These are phyloP conservation scores for Ophiorrhiza pumila DNA, from an alignment of 257 asterid species.

Conservation along the genomic window DNA sequence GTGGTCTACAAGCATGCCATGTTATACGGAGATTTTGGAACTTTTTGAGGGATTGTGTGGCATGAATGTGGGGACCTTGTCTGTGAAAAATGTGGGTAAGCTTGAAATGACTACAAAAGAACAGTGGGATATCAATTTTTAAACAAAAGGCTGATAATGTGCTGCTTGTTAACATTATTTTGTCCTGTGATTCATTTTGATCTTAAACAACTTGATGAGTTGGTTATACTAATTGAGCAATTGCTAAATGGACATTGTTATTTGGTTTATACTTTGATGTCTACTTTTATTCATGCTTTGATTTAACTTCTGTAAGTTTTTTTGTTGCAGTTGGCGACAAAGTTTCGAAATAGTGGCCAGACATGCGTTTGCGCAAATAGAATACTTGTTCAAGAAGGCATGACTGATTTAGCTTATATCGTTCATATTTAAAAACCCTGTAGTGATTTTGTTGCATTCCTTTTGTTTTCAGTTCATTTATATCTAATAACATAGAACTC, in stretches of 20 bases:
- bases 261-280: constrained; percentile 2
- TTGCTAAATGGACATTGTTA: not conserved
- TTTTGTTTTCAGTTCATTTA: not conserved
- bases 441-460: not conserved
- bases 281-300: constrained; percentile 14
- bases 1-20: no score
- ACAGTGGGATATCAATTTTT: no score
- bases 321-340: constrained; percentile 70
- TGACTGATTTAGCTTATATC: not conserved
- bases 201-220: not conserved
- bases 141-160: no score
- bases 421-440: not conserved
- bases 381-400: constrained; percentile 96
- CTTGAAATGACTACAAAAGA: not conserved
- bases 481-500: no score
- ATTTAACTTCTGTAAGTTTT: constrained; percentile 27
- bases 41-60: no score
- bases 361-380: constrained; percentile 98
- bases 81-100: not conserved
- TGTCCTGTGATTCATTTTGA: not conserved
- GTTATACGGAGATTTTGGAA: no score
- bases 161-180: not conserved
- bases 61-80: not conserved
- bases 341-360: constrained; percentile 97
- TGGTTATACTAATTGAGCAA: not conserved